phyloP scores from a whole-genome alignment of 139 green algal species.

The Yamagishiella unicocca region DNA sequence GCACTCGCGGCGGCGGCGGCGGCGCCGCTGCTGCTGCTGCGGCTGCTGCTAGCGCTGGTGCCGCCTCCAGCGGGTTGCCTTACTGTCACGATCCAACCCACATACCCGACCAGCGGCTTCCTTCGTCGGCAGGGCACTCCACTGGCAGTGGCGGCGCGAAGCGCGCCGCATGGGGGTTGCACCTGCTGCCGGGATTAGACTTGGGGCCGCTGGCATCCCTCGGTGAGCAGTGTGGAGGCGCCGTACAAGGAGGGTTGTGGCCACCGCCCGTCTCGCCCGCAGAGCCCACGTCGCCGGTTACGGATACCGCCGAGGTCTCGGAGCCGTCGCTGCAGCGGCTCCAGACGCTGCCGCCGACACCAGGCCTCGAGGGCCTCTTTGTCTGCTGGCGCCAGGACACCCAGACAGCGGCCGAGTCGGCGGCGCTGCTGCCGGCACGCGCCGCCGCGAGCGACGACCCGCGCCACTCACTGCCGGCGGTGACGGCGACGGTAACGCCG shows the following conservation, averaged over 20 bases:
- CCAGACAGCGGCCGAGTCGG: background rate
- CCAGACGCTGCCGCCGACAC: background rate
- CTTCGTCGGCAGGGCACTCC: no score
- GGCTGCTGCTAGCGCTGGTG: no score
- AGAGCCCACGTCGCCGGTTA: no score
- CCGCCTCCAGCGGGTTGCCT: background rate
- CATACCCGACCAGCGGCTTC: background rate
- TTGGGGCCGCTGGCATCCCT: no score
- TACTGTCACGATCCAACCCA: background rate
- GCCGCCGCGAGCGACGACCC: slow-evolving; percentile 6
- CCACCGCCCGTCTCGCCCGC: no score
- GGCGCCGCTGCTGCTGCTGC: background rate
- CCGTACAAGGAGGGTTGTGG: no score
- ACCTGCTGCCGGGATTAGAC: no score
- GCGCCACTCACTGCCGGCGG: background rate
- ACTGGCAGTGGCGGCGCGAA: background rate
- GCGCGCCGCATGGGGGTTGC: no score
- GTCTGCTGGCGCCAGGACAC: background rate
- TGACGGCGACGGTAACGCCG: background rate
- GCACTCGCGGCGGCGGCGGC: background rate
- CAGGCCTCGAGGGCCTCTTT: background rate
- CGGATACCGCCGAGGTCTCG: background rate
- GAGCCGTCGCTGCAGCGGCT: background rate
- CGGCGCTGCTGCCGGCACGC: background rate
- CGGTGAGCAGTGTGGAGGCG: no score